A percentile compares a stretch with the other conserved stretches of the same genome.
phyloP scores from a whole-genome alignment of 1,284 basidiomycete genomes.

The Puccinia sorghi region DNA sequence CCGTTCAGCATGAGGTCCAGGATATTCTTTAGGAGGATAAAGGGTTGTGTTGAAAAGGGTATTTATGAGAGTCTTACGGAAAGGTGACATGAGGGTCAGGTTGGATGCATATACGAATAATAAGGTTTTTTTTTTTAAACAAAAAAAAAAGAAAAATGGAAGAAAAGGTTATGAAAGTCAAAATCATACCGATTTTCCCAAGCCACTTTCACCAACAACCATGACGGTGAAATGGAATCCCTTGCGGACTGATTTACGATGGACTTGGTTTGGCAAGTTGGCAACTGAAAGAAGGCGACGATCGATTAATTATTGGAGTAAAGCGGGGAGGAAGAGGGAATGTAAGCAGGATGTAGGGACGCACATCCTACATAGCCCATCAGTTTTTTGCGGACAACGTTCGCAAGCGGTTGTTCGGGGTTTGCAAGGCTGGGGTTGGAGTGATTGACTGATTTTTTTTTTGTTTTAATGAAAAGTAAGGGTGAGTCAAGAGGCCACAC shows the following conservation, averaged over 20 bases:
- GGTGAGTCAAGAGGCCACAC: background rate
- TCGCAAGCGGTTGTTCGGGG: conserved; percentile 36
- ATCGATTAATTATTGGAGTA: too few species aligned
- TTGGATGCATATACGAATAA: too few species aligned
- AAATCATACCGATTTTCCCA: conserved; percentile 74
- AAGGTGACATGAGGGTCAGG: background rate
- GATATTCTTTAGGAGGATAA: conserved; percentile 73
- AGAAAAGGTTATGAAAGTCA: too few species aligned
- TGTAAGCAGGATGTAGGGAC: conserved; percentile 29
- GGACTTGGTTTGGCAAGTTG: conserved; percentile 95
- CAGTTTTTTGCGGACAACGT: conserved; percentile 81
- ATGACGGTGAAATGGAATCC: conserved; percentile 95
- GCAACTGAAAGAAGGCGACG: conserved; percentile 63
- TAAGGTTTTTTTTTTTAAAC: too few species aligned
- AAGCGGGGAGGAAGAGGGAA: background rate
- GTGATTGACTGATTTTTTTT: background rate
- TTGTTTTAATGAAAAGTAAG: background rate
- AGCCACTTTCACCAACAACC: conserved; percentile 98
- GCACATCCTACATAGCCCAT: conserved; percentile 70
- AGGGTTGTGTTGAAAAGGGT: conserved; percentile 94
- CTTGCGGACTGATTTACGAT: conserved; percentile 86
- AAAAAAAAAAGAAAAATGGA: too few species aligned
- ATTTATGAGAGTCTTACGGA: conserved; percentile 76
- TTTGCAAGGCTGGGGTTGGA: background rate
- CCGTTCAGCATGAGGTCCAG: conserved; percentile 78